Percentiles rank a stretch among this genome's conserved stretches.
Evolutionary conservation across 148 eudicot genomes (phyloP).

Genomic region (Nyssa sinensis): DNA sequence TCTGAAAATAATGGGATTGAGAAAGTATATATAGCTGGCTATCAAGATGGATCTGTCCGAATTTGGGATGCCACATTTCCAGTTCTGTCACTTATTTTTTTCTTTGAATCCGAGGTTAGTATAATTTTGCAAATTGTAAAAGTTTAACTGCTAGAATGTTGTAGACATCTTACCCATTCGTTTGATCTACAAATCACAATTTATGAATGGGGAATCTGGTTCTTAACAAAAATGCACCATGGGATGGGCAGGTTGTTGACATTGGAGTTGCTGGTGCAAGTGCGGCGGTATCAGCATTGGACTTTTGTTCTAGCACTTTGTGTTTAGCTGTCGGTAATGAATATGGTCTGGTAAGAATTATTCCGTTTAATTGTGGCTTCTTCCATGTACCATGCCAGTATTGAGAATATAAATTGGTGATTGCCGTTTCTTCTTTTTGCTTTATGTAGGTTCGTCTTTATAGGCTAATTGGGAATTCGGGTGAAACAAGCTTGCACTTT

Average conservation of each 20-base stretch:
- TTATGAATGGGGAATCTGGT: not conserved
- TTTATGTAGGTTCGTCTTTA: conserved; percentile 62
- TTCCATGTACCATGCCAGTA: not conserved
- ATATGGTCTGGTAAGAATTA: conserved; percentile 62
- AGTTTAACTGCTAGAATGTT: not conserved
- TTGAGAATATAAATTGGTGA: not conserved
- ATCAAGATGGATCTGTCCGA: conserved; percentile 81
- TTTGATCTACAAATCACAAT: not conserved
- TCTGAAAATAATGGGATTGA: conserved; percentile 44
- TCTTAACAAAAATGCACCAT: conserved; percentile 4
- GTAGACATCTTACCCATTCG: not conserved
- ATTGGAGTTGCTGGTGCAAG: conserved; percentile 47
- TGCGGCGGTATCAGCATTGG: conserved; percentile 79
- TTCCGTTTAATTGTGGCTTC: conserved; percentile 1
- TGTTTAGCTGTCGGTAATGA: conserved; percentile 66
- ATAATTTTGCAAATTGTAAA: not conserved
- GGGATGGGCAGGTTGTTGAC: conserved; percentile 54
- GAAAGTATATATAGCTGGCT: conserved; percentile 85
- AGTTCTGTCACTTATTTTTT: conserved; percentile 50
- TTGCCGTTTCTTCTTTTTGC: conserved; percentile 5
- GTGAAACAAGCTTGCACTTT: conserved; percentile 36
- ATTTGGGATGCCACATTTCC: conserved; percentile 92
- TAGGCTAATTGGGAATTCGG: conserved; percentile 36
- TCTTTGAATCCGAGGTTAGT: conserved; percentile 66
- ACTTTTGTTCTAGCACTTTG: conserved; percentile 53